phyloP scores from a whole-genome alignment of 208 protist species.

The Crithidia expoeki region DNA sequence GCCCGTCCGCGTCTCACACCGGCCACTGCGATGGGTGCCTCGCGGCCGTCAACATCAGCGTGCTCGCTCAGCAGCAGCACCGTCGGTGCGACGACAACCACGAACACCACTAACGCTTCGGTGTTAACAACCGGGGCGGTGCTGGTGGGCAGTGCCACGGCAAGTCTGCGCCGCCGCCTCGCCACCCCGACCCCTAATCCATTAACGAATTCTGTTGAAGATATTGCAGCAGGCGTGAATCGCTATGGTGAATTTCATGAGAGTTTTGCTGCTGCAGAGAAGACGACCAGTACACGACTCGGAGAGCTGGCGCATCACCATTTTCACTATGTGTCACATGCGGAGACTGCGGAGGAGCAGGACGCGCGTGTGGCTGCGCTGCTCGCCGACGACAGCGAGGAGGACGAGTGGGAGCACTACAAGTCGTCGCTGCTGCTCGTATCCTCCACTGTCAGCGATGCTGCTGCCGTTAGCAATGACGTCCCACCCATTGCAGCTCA shows the following conservation, averaged over 20 bases:
- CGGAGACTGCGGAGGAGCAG: constrained; percentile 9
- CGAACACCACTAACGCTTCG: constrained; percentile 19
- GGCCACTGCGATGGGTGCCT: constrained; percentile 20
- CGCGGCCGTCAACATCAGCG: constrained; percentile 21
- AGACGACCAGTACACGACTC: constrained; percentile 6
- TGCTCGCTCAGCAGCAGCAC: constrained; percentile 18
- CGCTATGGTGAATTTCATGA: background rate
- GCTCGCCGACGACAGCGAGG: constrained; percentile 38
- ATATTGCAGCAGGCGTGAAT: background rate
- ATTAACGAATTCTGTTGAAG: background rate
- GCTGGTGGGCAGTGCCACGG: constrained; percentile 51
- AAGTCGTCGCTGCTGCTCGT: constrained; percentile 37
- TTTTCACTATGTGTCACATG: no score
- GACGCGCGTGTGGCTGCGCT: constrained; percentile 30
- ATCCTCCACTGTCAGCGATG: background rate
- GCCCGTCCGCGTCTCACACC: constrained; percentile 35
- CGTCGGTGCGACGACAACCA: background rate
- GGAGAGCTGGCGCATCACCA: background rate
- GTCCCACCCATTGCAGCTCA: background rate
- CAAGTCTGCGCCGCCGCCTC: constrained; percentile 44
- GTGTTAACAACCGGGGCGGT: constrained; percentile 49
- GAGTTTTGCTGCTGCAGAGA: background rate
- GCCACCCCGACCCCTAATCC: constrained; percentile 11
- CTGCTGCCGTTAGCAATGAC: background rate
- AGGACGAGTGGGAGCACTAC: constrained; percentile 71